phyloP scores from a whole-genome alignment of 345 rosid species.

The Populus ilicifolia region DNA sequence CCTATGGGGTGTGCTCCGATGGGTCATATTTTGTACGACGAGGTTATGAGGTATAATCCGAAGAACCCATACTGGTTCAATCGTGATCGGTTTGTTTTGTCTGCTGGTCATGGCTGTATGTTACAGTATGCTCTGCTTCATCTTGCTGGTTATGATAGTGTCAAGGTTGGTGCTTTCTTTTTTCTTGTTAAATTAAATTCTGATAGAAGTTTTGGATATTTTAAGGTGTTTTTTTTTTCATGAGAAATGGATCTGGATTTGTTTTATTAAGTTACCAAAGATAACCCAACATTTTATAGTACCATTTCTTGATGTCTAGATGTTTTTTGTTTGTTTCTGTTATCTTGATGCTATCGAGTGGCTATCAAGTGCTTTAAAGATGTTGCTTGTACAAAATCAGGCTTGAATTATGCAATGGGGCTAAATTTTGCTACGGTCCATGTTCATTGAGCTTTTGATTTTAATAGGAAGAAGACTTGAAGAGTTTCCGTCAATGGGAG shows the following conservation, averaged over 20 bases:
- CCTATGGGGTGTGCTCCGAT: conserved; percentile 99
- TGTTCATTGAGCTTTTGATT: background rate
- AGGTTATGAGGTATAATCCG: conserved; percentile 85
- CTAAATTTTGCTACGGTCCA: background rate
- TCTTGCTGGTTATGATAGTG: conserved; percentile 95
- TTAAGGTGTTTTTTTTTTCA: background rate
- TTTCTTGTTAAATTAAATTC: background rate
- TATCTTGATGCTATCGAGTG: background rate
- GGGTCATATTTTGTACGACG: conserved; percentile 87
- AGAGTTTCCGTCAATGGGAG: conserved; percentile 86
- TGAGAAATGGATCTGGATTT: background rate
- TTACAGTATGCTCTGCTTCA: conserved; percentile 89
- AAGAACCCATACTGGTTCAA: conserved; percentile 98
- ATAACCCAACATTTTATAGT: background rate
- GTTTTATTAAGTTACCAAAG: background rate
- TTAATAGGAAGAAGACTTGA: conserved; percentile 85
- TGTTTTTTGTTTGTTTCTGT: background rate
- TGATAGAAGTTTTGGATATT: background rate
- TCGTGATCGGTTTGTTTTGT: conserved; percentile 89
- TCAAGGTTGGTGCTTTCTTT: conserved; percentile 39
- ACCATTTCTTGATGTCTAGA: background rate
- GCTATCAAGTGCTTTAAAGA: background rate
- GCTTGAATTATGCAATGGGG: background rate
- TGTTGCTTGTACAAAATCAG: background rate
- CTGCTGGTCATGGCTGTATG: conserved; percentile 98